Conservation (phyloP, 805 yeast species). For the Scheffersomyces ergatensis region DNA sequence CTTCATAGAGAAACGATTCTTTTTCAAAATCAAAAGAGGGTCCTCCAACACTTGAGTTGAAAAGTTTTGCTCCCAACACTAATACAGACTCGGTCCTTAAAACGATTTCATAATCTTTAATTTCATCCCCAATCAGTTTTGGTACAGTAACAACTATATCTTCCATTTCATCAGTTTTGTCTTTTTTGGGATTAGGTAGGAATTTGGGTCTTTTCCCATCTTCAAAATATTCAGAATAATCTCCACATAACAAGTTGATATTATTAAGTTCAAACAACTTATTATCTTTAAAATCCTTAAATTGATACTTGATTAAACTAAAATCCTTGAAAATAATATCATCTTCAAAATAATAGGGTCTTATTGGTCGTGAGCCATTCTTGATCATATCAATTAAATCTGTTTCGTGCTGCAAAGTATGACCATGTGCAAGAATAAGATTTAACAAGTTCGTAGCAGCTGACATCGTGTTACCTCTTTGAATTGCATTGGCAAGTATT, state of each 20-base stretch:
- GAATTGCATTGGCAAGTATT: background rate
- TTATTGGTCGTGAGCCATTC: constrained; percentile 32
- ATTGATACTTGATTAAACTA: constrained; percentile 48
- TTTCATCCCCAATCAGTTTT: constrained; percentile 2
- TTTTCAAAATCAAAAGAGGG: constrained; percentile 5
- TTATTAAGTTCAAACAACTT: constrained; percentile 31
- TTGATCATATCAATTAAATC: constrained; percentile 5
- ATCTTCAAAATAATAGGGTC: constrained; percentile 59
- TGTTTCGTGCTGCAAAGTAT: background rate
- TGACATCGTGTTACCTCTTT: background rate
- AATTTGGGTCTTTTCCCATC: background rate
- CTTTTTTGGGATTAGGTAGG: background rate
- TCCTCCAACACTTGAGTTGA: constrained; percentile 10
- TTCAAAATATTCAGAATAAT: constrained; percentile 9
- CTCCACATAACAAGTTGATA: constrained; percentile 21
- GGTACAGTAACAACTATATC: constrained; percentile 8
- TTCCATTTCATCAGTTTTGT: constrained; percentile 2
- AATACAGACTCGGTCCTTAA: constrained; percentile 25
- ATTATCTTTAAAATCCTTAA: constrained; percentile 62
- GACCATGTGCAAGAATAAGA: background rate
- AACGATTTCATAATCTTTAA: constrained; percentile 16
- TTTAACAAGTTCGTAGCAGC: background rate
- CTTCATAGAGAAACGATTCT: background rate
- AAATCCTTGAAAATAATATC: constrained; percentile 65
- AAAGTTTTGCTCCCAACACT: constrained; percentile 17